Conservation (phyloP, 768 basidiomycete species). For the Nidula microcarpa region DNA sequence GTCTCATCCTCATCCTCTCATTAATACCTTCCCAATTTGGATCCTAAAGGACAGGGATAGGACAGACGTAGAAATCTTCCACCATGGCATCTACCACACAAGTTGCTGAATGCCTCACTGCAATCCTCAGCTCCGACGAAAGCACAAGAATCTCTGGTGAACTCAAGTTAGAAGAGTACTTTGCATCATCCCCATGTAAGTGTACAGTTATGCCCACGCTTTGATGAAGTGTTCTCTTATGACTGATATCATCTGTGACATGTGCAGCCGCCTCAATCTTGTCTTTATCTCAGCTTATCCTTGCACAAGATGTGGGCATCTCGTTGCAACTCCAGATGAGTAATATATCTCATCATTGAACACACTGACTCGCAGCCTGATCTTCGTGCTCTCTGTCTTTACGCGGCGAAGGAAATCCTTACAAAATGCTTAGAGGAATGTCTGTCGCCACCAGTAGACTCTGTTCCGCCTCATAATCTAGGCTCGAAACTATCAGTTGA, state of each 20-base stretch:
- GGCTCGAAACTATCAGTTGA: conserved; percentile 68
- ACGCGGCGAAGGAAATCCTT: conserved; percentile 89
- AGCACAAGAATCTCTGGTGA: conserved; percentile 78
- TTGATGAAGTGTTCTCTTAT: background rate
- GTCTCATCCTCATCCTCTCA: too few species aligned
- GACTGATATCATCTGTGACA: conserved; percentile 26
- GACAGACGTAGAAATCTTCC: background rate
- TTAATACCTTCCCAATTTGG: too few species aligned
- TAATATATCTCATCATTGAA: conserved; percentile 13
- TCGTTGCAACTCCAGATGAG: conserved; percentile 80
- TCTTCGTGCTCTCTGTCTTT: conserved; percentile 18
- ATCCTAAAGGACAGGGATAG: too few species aligned
- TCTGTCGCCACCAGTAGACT: conserved; percentile 62
- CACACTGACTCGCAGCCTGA: conserved; percentile 27
- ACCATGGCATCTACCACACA: conserved; percentile 36
- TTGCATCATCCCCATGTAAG: conserved; percentile 52
- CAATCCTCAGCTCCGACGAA: conserved; percentile 72
- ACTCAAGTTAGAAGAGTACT: conserved; percentile 66
- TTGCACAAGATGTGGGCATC: conserved; percentile 63
- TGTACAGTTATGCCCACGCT: conserved; percentile 21
- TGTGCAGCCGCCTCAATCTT: conserved; percentile 62
- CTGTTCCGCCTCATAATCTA: conserved; percentile 66
- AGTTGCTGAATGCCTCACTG: conserved; percentile 56
- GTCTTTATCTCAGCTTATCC: conserved; percentile 65
- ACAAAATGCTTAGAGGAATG: conserved; percentile 85